A percentile compares a stretch with the other conserved stretches of the same genome.
These are phyloP conservation scores for Venturia oleaginea DNA, from an alignment of 2,329 filamentous ascomycete species.

Conservation along the genomic window DNA sequence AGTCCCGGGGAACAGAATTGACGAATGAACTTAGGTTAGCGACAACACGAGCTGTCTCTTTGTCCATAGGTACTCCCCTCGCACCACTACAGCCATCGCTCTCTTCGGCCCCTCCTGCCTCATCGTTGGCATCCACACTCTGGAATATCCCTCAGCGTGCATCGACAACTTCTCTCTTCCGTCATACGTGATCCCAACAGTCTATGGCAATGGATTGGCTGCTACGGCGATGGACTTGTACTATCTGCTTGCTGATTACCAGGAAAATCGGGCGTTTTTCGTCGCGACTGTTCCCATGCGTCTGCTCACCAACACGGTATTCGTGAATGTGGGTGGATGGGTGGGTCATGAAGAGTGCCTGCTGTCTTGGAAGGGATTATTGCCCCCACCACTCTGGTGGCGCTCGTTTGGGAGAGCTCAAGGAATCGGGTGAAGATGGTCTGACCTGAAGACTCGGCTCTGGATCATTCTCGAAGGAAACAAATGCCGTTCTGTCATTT, in stretches of 20 bases:
- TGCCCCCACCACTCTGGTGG: background rate
- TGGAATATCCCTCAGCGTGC: background rate
- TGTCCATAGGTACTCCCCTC: too few species aligned
- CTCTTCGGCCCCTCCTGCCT: background rate
- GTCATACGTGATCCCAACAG: background rate
- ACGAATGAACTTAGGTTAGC: too few species aligned
- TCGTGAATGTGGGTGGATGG: background rate
- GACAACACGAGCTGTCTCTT: too few species aligned
- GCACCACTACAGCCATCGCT: background rate
- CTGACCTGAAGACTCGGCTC: background rate
- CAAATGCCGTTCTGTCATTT: background rate
- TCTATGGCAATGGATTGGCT: background rate
- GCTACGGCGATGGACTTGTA: background rate
- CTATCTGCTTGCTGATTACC: background rate
- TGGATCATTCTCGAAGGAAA: background rate
- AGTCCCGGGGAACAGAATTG: too few species aligned
- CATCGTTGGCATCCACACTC: background rate
- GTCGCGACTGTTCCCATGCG: background rate
- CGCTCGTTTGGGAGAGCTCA: background rate
- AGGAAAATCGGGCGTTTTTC: background rate
- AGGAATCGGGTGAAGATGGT: background rate
- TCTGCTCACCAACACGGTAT: background rate
- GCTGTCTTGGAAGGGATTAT: background rate
- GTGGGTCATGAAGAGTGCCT: background rate
- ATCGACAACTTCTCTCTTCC: background rate